phyloP scores from a whole-genome alignment of 345 rosid genomes.

The Erysimum cheiranthoides region DNA sequence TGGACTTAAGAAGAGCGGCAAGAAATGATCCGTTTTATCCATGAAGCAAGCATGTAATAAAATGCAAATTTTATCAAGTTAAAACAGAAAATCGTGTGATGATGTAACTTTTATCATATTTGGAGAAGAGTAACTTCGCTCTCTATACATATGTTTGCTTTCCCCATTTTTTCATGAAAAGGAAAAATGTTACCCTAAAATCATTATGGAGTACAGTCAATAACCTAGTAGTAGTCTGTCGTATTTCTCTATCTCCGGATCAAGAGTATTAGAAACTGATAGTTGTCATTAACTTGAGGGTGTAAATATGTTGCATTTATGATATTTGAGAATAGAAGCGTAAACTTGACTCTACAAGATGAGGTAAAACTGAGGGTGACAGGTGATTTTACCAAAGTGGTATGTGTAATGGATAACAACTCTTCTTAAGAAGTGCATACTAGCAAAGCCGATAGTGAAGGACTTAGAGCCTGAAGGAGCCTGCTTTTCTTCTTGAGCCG shows the following conservation, averaged over 20 bases:
- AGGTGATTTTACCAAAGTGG: conserved; percentile 5
- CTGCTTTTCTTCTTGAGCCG: conserved; percentile 54
- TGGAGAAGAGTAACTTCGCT: conserved; percentile 25
- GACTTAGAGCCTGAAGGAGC: conserved; percentile 57
- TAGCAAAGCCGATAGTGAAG: background rate
- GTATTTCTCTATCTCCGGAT: background rate
- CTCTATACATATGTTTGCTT: conserved; percentile 30
- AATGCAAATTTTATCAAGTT: conserved; percentile 28
- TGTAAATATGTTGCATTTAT: background rate
- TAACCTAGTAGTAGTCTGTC: background rate
- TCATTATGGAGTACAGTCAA: background rate
- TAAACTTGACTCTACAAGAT: conserved; percentile 15
- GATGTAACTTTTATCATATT: conserved; percentile 40
- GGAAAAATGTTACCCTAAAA: conserved; percentile 4
- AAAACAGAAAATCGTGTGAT: conserved; percentile 29
- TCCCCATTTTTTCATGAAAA: background rate
- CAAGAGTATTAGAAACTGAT: background rate
- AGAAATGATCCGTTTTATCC: conserved; percentile 54
- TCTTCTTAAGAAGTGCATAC: conserved; percentile 4
- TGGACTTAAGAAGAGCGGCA: conserved; percentile 94
- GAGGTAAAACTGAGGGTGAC: background rate
- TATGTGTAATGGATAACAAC: conserved; percentile 8
- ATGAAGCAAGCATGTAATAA: conserved; percentile 16
- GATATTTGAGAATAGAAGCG: background rate
- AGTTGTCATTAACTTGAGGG: background rate